These are phyloP conservation scores for Globomyces pollinis-pini DNA, from an alignment of 192 early-diverging fungal species.

Conservation along the genomic window DNA sequence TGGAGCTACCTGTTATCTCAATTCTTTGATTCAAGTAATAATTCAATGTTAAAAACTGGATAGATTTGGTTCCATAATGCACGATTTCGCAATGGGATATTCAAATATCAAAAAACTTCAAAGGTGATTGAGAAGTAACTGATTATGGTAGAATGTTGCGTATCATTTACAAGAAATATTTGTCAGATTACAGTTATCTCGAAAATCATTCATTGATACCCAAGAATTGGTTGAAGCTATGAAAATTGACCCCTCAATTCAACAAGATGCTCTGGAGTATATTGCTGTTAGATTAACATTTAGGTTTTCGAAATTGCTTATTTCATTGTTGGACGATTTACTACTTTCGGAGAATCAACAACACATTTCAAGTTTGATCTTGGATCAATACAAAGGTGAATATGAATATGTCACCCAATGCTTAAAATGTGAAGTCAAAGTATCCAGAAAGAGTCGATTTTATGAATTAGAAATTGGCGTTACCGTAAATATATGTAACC, in stretches of 20 bases:
- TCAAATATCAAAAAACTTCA: too few species aligned
- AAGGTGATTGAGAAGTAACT: too few species aligned
- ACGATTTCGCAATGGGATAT: too few species aligned
- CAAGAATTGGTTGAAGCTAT: conserved; percentile 15
- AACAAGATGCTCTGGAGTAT: conserved; percentile 25
- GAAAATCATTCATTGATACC: too few species aligned
- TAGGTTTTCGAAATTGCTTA: conserved; percentile 15
- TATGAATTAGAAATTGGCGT: conserved; percentile 30
- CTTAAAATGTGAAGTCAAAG: background rate
- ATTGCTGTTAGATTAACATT: background rate
- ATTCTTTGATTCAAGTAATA: too few species aligned
- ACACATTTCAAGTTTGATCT: background rate
- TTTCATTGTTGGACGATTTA: background rate
- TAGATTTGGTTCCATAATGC: too few species aligned
- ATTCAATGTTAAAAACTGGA: too few species aligned
- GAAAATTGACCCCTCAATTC: conserved; percentile 13
- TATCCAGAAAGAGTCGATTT: conserved; percentile 55
- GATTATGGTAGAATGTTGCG: too few species aligned
- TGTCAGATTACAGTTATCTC: too few species aligned
- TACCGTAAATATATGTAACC: background rate
- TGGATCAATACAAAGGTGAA: conserved; percentile 16
- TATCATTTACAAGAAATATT: too few species aligned
- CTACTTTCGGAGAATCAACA: background rate
- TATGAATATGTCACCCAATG: conserved; percentile 16
- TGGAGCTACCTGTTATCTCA: too few species aligned